These are phyloP conservation scores for Saposhnikovia divaricata DNA, from an alignment of 129 eudicot genomes.

Conservation along the genomic window DNA sequence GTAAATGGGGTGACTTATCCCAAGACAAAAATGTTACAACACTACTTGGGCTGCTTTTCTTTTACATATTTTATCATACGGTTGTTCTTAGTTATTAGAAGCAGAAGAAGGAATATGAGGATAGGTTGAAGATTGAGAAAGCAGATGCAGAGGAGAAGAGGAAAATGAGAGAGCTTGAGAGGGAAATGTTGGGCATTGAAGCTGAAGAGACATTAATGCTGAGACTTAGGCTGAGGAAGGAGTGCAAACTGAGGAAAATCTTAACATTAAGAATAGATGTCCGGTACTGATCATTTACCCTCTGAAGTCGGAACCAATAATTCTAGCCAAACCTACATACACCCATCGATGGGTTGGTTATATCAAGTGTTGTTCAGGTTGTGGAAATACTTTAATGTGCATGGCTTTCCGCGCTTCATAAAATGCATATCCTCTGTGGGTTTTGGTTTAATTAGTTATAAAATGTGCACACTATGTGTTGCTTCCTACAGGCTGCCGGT, in stretches of 20 bases:
- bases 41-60: slow-evolving; percentile 52
- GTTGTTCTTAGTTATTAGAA: slow-evolving; percentile 69
- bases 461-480: neutral
- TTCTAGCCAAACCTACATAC: neutral
- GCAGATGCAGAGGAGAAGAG: slow-evolving; percentile 82
- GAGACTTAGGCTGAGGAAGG: slow-evolving; percentile 57
- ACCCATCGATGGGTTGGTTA: neutral
- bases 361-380: neutral
- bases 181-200: slow-evolving; percentile 47
- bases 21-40: slow-evolving; percentile 38
- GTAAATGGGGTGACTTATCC: slow-evolving; percentile 47
- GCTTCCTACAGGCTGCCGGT: slow-evolving; percentile 52
- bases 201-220: slow-evolving; percentile 32
- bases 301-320: neutral
- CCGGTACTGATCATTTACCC: slow-evolving; percentile 11
- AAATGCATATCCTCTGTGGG: neutral
- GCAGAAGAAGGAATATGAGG: slow-evolving; percentile 82
- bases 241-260: slow-evolving; percentile 48
- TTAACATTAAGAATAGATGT: slow-evolving; percentile 76
- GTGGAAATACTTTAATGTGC: neutral
- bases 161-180: slow-evolving; percentile 68
- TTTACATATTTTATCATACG: slow-evolving; percentile 51
- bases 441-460: neutral
- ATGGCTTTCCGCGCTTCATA: neutral
- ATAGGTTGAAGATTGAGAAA: slow-evolving; percentile 70